Evolutionary conservation across 2,329 filamentous ascomycete genomes (phyloP).

Genomic region (Monosporascus sp.): DNA sequence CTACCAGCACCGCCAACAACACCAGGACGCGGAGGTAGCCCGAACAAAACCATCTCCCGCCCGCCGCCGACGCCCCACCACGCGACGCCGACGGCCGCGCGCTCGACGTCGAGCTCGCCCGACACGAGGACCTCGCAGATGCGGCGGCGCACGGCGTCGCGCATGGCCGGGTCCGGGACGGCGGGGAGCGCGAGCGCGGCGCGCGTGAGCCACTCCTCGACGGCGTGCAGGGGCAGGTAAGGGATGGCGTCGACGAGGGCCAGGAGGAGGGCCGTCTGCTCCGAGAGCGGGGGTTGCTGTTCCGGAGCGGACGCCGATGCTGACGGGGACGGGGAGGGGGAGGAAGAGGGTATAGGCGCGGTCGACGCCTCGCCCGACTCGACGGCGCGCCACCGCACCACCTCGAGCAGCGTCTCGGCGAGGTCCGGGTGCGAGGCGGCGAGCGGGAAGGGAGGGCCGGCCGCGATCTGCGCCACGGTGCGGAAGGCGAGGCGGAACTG

Average conservation of each 20-base stretch:
- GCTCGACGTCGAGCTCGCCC: constrained; percentile 85
- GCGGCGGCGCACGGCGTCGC: constrained; percentile 59
- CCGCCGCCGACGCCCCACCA: constrained; percentile 72
- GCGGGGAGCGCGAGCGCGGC: constrained; percentile 61
- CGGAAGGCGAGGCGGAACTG: constrained; percentile 88
- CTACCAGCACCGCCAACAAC: constrained; percentile 7
- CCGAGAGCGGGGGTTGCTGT: constrained; percentile 48
- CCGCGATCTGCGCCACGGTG: constrained; percentile 72
- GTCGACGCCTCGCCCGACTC: constrained; percentile 44
- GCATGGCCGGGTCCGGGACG: constrained; percentile 57
- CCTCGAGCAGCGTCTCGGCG: constrained; percentile 75
- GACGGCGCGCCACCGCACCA: constrained; percentile 61
- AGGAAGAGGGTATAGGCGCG: constrained; percentile 33
- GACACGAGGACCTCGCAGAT: constrained; percentile 75
- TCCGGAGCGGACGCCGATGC: constrained; percentile 27
- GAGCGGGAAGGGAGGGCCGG: constrained; percentile 69
- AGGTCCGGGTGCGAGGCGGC: constrained; percentile 68
- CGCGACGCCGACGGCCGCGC: constrained; percentile 69
- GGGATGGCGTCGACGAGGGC: constrained; percentile 76
- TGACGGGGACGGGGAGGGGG: constrained; percentile 30
- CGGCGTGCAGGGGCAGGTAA: constrained; percentile 59
- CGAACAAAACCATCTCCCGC: constrained; percentile 43
- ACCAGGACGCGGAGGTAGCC: constrained; percentile 6
- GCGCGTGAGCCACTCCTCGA: constrained; percentile 77
- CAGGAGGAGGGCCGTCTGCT: constrained; percentile 71